Conservation (phyloP, 2,329 filamentous ascomycete species). For the Chlorencoelia australis region DNA sequence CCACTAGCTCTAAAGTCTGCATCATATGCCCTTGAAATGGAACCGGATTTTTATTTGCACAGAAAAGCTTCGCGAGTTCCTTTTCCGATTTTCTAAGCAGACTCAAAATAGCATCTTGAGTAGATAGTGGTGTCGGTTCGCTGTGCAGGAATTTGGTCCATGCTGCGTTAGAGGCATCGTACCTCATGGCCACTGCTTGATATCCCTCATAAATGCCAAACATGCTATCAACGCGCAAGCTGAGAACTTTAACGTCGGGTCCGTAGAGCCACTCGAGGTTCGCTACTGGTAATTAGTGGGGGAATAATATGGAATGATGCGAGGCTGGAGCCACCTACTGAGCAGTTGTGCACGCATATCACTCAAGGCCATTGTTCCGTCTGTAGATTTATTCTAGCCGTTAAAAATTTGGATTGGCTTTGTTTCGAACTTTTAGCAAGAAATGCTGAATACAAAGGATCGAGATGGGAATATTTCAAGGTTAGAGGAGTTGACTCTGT, state of each 20-base stretch:
- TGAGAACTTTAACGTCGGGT: conserved; percentile 14
- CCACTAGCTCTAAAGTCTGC: conserved; percentile 43
- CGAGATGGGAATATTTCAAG: neutral
- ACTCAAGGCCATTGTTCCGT: conserved; percentile 1
- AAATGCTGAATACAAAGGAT: neutral
- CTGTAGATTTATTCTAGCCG: neutral
- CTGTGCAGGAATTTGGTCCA: conserved; percentile 20
- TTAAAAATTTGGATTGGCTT: too few species aligned
- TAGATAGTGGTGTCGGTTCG: conserved; percentile 13
- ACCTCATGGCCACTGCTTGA: conserved; percentile 12
- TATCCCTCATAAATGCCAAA: conserved; percentile 8
- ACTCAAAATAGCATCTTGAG: conserved; percentile 13
- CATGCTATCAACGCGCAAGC: conserved; percentile 13
- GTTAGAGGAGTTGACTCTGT: neutral
- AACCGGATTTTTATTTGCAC: conserved; percentile 5
- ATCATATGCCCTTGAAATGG: conserved; percentile 38
- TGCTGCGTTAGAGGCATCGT: conserved; percentile 16
- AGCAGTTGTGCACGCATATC: conserved; percentile 7
- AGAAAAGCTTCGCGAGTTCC: conserved; percentile 14
- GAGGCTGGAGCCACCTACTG: conserved; percentile 5
- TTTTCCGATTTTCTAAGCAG: conserved; percentile 10
- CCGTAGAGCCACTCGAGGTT: conserved; percentile 20
- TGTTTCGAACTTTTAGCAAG: neutral
- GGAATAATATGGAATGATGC: neutral
- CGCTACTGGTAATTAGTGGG: conserved; percentile 4